A percentile compares a stretch with the other conserved stretches of the same genome.
Evolutionary conservation across 495 filamentous ascomycete genomes (phyloP).

Genomic region (Penicillium atrosanguineum): DNA sequence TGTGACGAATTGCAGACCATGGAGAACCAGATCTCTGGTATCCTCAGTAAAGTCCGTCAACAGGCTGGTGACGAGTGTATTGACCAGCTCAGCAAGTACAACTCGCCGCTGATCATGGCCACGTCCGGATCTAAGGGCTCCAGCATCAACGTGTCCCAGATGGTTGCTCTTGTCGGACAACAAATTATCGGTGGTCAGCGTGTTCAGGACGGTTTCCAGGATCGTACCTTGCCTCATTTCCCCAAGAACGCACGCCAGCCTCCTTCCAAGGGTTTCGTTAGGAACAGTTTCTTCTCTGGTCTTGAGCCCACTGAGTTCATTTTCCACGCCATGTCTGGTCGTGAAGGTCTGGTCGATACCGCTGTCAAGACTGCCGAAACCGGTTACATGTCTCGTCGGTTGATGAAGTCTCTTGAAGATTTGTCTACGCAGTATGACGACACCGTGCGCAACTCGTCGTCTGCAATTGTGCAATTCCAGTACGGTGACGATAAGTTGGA

Average conservation of each 20-base stretch:
- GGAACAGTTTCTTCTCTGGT: constrained; percentile 97
- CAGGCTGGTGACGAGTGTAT: constrained; percentile 91
- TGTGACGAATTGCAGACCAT: constrained; percentile 89
- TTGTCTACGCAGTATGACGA: constrained; percentile 87
- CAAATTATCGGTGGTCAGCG: constrained; percentile 94
- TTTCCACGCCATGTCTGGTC: constrained; percentile 96
- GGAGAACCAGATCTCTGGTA: constrained; percentile 86
- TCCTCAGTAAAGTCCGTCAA: constrained; percentile 85
- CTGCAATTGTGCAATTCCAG: constrained; percentile 89
- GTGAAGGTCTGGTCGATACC: constrained; percentile 99
- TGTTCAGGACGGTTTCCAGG: constrained; percentile 94
- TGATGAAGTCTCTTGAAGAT: constrained; percentile 98
- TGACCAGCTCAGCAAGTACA: constrained; percentile 81
- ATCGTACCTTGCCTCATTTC: constrained; percentile 92
- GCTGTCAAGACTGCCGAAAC: constrained; percentile 99
- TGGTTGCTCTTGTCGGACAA: constrained; percentile 96
- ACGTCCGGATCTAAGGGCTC: constrained; percentile 95
- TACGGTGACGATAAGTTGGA: constrained; percentile 95
- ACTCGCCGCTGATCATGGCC: constrained; percentile 94
- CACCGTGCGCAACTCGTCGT: constrained; percentile 85
- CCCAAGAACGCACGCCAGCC: constrained; percentile 87
- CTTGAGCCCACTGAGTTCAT: constrained; percentile 87
- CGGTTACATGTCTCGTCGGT: constrained; percentile 95
- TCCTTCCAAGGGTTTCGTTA: constrained; percentile 92
- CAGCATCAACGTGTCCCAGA: constrained; percentile 97